Conservation (phyloP, 257 asterid genomes). For the Leptodermis oblonga region DNA sequence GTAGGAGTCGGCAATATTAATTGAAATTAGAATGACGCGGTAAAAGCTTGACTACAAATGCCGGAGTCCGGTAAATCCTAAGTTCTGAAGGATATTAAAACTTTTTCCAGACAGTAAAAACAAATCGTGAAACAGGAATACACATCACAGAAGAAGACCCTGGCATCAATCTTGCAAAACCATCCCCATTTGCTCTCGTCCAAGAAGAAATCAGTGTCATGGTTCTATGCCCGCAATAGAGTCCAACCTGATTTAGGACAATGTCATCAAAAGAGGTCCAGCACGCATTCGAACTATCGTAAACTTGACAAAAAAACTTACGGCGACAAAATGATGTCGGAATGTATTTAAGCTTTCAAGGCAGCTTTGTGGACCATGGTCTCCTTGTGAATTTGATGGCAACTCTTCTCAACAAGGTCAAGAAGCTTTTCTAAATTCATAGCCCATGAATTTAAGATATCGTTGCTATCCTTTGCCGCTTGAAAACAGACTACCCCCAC, state of each 20-base stretch:
- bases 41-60: neutral
- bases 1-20: neutral
- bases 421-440: conserved; percentile 93
- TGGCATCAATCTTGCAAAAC: conserved; percentile 8
- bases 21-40: neutral
- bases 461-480: conserved; percentile 80
- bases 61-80: neutral
- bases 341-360: conserved; percentile 45
- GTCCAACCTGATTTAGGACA: neutral
- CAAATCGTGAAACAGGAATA: conserved; percentile 8
- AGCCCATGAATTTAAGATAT: conserved; percentile 86
- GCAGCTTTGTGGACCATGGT: conserved; percentile 91
- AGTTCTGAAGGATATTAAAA: conserved; percentile 5
- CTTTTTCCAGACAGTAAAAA: neutral
- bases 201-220: neutral
- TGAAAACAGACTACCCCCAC: conserved; percentile 75
- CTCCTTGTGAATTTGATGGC: conserved; percentile 99
- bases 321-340: neutral
- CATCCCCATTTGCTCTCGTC: neutral
- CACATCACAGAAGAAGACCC: neutral
- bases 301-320: neutral
- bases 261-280: neutral
- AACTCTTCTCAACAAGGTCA: conserved; percentile 98
- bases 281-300: neutral
- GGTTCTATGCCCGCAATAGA: neutral